A percentile compares a stretch with the other conserved stretches of the same genome.
Evolutionary conservation across 768 basidiomycete species (phyloP).

Genomic region (Suillus placidus): DNA sequence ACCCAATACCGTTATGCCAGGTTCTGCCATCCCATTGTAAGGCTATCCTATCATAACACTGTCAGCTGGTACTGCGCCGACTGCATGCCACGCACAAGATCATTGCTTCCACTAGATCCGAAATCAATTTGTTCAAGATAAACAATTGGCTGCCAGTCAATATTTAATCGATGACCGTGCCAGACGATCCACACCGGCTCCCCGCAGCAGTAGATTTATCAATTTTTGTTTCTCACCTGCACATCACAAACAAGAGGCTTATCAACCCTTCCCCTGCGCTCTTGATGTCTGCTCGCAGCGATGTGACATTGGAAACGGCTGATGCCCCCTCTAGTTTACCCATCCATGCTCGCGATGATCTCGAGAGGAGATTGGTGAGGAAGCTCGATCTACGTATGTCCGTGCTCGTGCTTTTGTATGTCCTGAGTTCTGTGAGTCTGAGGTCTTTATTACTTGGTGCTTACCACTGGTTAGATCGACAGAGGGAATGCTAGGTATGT

Average conservation of each 20-base stretch:
- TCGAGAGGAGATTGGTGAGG: not conserved
- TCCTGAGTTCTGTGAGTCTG: slow-evolving; percentile 24
- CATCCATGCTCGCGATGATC: not conserved
- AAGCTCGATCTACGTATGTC: slow-evolving; percentile 20
- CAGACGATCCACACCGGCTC: not conserved
- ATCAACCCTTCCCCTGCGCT: not conserved
- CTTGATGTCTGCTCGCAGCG: not conserved
- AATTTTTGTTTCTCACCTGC: not conserved
- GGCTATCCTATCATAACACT: not conserved
- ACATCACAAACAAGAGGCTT: not conserved
- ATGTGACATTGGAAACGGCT: not conserved
- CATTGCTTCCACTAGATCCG: no score
- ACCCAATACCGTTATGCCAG: not conserved
- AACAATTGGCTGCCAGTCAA: not conserved
- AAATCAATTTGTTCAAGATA: not conserved
- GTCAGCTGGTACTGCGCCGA: not conserved
- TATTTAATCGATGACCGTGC: not conserved
- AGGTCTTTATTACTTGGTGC: not conserved
- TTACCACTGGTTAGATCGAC: slow-evolving; percentile 47
- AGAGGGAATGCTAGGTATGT: slow-evolving; percentile 63
- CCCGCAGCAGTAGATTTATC: not conserved
- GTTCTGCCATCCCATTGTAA: not conserved
- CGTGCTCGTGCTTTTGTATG: slow-evolving; percentile 24
- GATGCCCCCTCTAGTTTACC: not conserved
- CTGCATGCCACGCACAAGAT: not conserved